phyloP scores from a whole-genome alignment of 2,329 filamentous ascomycete genomes.

The Fusarium verticillioides region DNA sequence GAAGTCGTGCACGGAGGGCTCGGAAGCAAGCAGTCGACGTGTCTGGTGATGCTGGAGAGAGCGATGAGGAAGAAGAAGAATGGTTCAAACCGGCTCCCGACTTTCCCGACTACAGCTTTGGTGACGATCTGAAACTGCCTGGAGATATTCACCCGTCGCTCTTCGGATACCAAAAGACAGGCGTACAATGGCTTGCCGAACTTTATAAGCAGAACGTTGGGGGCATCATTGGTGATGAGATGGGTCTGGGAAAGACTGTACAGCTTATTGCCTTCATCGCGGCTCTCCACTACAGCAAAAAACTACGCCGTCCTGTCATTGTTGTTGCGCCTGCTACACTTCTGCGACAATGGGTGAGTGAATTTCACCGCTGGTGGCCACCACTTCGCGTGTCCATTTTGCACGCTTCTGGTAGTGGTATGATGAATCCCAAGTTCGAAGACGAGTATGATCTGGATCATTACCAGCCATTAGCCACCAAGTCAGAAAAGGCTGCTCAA shows the following conservation, averaged over 20 bases:
- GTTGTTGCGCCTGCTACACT: slow-evolving; percentile 95
- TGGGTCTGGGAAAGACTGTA: slow-evolving; percentile 96
- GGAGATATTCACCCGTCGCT: slow-evolving; percentile 93
- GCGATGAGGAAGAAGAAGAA: slow-evolving; percentile 65
- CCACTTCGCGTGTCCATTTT: slow-evolving; percentile 94
- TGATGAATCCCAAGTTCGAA: slow-evolving; percentile 82
- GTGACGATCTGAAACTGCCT: slow-evolving; percentile 81
- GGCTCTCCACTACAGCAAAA: slow-evolving; percentile 90
- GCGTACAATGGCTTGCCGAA: slow-evolving; percentile 96
- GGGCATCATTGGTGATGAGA: slow-evolving; percentile 96
- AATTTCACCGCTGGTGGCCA: slow-evolving; percentile 99
- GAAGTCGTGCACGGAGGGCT: slow-evolving; percentile 55
- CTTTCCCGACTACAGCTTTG: slow-evolving; percentile 78
- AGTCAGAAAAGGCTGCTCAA: slow-evolving; percentile 70
- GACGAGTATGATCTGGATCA: slow-evolving; percentile 62
- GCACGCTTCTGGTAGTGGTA: slow-evolving; percentile 94
- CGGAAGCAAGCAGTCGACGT: slow-evolving; percentile 51
- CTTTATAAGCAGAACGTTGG: slow-evolving; percentile 89
- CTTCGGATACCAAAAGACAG: slow-evolving; percentile 97
- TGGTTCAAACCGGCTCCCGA: slow-evolving; percentile 91
- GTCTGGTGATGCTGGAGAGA: slow-evolving; percentile 52
- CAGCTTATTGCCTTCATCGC: slow-evolving; percentile 82
- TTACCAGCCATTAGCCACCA: slow-evolving; percentile 49
- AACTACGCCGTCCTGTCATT: slow-evolving; percentile 84
- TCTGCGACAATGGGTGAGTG: slow-evolving; percentile 97